A percentile compares a stretch with the other conserved stretches of the same genome.
phyloP scores from a whole-genome alignment of 2,329 filamentous ascomycete species.

The Cladosporium sp. region DNA sequence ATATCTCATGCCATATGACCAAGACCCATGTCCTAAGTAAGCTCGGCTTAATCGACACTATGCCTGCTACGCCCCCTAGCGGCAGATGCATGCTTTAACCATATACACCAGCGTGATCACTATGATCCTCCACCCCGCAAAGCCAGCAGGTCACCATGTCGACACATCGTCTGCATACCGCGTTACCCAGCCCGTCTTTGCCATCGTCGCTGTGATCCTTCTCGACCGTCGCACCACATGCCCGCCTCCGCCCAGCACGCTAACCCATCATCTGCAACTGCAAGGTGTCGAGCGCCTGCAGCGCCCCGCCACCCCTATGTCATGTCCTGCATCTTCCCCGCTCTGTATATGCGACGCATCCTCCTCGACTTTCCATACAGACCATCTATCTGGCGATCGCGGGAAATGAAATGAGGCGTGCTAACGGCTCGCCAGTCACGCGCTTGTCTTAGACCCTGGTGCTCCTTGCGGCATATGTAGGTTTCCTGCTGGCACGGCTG shows the following conservation, averaged over 20 bases:
- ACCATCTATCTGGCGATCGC: neutral
- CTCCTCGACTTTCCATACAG: conserved; percentile 2
- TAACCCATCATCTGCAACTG: neutral
- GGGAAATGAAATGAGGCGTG: conserved; percentile 5
- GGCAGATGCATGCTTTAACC: conserved; percentile 11
- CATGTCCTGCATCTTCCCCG: conserved; percentile 15
- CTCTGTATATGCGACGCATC: conserved; percentile 4
- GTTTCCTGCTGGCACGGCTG: conserved; percentile 13
- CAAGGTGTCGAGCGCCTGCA: conserved; percentile 16
- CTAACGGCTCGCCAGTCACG: conserved; percentile 15
- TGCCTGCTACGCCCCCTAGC: conserved; percentile 11
- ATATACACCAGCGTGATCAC: conserved; percentile 10
- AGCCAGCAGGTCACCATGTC: conserved; percentile 13
- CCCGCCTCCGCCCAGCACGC: conserved; percentile 1
- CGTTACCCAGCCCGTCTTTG: conserved; percentile 6
- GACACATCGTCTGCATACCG: conserved; percentile 4
- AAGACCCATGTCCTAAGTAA: neutral
- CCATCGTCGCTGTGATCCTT: neutral
- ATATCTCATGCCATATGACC: neutral
- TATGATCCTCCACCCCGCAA: conserved; percentile 10
- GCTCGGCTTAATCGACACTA: conserved; percentile 6
- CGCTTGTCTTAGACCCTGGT: conserved; percentile 15
- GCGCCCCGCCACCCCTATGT: conserved; percentile 11
- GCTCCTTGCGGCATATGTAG: conserved; percentile 15
- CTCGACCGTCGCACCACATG: conserved; percentile 3